phyloP scores from a whole-genome alignment of 352 stramenopile genomes.

The Saprolegnia parasitica region DNA sequence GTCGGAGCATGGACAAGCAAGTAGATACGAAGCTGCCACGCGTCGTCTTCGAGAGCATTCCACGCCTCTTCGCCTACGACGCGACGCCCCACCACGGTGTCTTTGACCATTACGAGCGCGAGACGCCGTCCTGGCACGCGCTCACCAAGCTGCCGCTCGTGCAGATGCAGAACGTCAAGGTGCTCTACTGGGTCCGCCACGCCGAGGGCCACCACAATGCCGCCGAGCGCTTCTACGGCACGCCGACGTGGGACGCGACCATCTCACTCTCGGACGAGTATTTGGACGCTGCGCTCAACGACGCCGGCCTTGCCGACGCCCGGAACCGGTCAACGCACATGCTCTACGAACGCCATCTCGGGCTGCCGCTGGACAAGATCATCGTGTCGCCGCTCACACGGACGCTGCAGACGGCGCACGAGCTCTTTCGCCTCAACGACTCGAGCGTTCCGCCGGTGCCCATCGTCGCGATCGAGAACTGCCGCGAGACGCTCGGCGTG shows the following conservation, averaged over 20 bases:
- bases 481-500: slow-evolving; percentile 59
- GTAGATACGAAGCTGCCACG: too few species aligned
- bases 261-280: slow-evolving; percentile 52
- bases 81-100: not conserved
- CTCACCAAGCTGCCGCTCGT: not conserved
- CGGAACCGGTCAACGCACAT: slow-evolving; percentile 9
- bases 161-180: slow-evolving; percentile 40
- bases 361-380: slow-evolving; percentile 48
- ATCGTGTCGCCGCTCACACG: slow-evolving; percentile 65
- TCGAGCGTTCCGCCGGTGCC: slow-evolving; percentile 30
- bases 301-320: slow-evolving; percentile 49
- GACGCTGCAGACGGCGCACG: slow-evolving; percentile 56
- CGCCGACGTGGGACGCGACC: slow-evolving; percentile 49
- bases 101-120: slow-evolving; percentile 20
- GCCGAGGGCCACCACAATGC: slow-evolving; percentile 67
- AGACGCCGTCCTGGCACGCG: slow-evolving; percentile 11
- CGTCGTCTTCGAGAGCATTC: slow-evolving; percentile 14
- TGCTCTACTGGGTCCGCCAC: slow-evolving; percentile 71
- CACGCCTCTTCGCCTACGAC: slow-evolving; percentile 15
- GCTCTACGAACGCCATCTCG: slow-evolving; percentile 32
- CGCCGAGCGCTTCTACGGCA: slow-evolving; percentile 46
- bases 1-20: not conserved
- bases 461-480: slow-evolving; percentile 49
- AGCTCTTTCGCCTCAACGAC: slow-evolving; percentile 35
- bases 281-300: slow-evolving; percentile 58